Conservation (phyloP, 768 basidiomycete species). For the Leucocoprinus birnbaumii region DNA sequence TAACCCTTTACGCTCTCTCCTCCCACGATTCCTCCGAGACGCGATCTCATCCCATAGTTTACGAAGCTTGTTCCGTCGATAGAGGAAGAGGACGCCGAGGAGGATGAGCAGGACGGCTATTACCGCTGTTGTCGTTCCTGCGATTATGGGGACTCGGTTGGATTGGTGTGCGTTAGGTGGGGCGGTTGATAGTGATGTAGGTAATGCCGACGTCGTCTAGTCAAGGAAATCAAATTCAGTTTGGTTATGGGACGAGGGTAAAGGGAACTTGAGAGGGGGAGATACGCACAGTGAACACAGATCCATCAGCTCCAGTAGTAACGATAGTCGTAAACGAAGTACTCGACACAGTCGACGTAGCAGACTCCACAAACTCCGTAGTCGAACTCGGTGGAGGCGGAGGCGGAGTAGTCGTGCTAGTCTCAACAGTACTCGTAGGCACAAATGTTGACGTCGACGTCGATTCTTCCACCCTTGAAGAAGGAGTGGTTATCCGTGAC, state of each 20-base stretch:
- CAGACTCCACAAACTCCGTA: background rate
- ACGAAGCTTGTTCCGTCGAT: constrained; percentile 7
- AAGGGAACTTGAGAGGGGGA: too few relatives aligned
- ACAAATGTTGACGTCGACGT: background rate
- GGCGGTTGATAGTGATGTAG: constrained; percentile 7
- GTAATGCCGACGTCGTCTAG: background rate
- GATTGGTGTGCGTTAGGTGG: background rate
- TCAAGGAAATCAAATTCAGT: background rate
- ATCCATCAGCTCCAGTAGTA: constrained; percentile 1
- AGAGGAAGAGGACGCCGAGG: constrained; percentile 10
- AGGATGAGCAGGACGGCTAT: constrained; percentile 9
- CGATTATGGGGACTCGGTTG: constrained; percentile 15
- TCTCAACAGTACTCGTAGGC: background rate
- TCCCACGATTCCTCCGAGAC: background rate
- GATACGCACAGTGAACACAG: constrained; percentile 5
- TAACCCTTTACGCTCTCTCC: constrained; percentile 12
- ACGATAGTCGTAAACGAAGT: constrained; percentile 2
- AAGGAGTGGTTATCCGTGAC: background rate
- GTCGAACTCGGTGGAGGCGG: background rate
- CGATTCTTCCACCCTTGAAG: background rate
- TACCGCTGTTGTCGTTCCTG: constrained; percentile 12
- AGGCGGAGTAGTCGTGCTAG: background rate
- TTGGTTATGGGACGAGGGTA: too few relatives aligned
- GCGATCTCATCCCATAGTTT: constrained; percentile 6
- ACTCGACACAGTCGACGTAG: background rate